A percentile compares a stretch with the other conserved stretches of the same genome.
These are phyloP conservation scores for Stephanodiscus minutulus DNA, from an alignment of 108 stramenopile species.

Conservation along the genomic window DNA sequence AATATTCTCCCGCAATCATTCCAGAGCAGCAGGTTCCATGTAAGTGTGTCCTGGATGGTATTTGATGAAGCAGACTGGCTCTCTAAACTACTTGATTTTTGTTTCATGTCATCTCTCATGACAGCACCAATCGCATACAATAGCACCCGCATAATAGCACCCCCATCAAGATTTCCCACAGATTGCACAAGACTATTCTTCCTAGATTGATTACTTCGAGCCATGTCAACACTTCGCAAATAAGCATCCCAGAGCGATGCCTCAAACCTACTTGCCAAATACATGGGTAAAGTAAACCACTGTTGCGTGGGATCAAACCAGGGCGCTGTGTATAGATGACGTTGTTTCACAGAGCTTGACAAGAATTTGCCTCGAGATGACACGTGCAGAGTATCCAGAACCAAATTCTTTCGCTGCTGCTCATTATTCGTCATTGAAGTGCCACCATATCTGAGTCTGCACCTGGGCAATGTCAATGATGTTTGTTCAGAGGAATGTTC, in stretches of 20 bases:
- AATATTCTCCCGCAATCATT: not conserved
- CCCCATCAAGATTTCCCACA: slow-evolving; percentile 12
- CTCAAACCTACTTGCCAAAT: slow-evolving; percentile 75
- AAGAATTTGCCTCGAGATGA: slow-evolving; percentile 42
- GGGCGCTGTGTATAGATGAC: slow-evolving; percentile 24
- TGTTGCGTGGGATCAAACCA: slow-evolving; percentile 74
- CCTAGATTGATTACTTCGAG: not conserved
- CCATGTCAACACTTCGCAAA: slow-evolving; percentile 19
- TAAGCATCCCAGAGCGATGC: slow-evolving; percentile 69
- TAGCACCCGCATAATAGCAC: slow-evolving; percentile 16
- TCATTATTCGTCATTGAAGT: not conserved
- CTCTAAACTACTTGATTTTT: not conserved
- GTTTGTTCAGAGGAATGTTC: not conserved
- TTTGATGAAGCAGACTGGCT: slow-evolving; percentile 9
- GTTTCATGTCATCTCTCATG: slow-evolving; percentile 17
- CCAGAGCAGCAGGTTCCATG: slow-evolving; percentile 10
- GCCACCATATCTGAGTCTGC: slow-evolving; percentile 7
- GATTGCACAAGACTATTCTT: slow-evolving; percentile 13
- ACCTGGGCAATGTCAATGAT: slow-evolving; percentile 8
- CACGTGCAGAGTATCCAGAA: slow-evolving; percentile 23
- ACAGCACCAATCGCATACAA: slow-evolving; percentile 18
- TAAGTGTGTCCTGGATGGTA: slow-evolving; percentile 5
- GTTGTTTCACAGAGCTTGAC: slow-evolving; percentile 3
- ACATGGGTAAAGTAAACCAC: slow-evolving; percentile 81
- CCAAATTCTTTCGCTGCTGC: slow-evolving; percentile 7